phyloP scores from a whole-genome alignment of 2,329 filamentous ascomycete species.

The Neonectria ditissima region DNA sequence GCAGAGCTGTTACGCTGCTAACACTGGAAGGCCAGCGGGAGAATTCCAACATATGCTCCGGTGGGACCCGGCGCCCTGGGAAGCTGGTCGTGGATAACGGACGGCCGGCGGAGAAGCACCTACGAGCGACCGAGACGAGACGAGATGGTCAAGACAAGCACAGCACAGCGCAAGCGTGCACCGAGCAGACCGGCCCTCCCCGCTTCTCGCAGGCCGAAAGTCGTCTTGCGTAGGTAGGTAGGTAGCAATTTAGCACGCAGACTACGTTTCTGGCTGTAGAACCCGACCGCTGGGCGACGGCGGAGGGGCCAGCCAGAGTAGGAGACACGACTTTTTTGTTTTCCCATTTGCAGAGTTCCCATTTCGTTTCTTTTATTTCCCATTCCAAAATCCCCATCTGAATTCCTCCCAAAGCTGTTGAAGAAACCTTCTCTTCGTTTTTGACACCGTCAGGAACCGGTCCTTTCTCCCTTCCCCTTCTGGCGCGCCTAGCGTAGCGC shows the following conservation, averaged over 20 bases:
- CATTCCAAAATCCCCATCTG: neutral
- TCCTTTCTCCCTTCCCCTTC: neutral
- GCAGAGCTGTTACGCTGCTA: neutral
- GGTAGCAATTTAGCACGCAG: neutral
- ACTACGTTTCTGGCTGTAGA: no score
- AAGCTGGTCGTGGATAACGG: slow-evolving; percentile 3
- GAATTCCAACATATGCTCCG: neutral
- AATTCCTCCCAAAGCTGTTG: neutral
- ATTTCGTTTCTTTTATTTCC: neutral
- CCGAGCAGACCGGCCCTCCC: neutral
- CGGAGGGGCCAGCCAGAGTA: slow-evolving; percentile 20
- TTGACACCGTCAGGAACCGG: slow-evolving; percentile 1
- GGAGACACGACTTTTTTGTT: slow-evolving; percentile 6
- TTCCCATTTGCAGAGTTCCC: neutral
- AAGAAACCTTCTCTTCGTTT: slow-evolving; percentile 1
- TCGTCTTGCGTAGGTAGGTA: neutral
- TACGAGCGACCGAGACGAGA: neutral
- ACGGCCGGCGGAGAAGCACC: slow-evolving; percentile 6
- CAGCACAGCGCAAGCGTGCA: neutral
- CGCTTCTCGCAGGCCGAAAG: neutral
- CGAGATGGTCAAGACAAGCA: neutral
- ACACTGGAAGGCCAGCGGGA: neutral
- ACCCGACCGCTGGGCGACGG: no score
- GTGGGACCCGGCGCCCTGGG: slow-evolving; percentile 14
- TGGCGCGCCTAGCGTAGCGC: slow-evolving; percentile 19